phyloP scores from a whole-genome alignment of 2,329 filamentous ascomycete genomes.

The Colletotrichum paranaense region DNA sequence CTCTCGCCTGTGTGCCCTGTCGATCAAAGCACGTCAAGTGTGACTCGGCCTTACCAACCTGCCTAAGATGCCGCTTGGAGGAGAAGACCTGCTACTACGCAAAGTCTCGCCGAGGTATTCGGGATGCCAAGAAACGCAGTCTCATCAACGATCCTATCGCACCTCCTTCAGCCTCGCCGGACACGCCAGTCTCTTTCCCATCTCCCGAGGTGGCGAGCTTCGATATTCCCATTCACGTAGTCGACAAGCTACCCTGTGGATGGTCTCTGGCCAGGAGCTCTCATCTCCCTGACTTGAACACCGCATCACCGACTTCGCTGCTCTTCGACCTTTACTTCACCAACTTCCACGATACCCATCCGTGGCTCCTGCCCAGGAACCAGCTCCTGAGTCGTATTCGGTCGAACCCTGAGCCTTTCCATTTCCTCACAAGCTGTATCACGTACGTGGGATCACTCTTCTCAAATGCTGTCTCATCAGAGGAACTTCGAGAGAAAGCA shows the following conservation, averaged over 20 bases:
- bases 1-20: slow-evolving; percentile 59
- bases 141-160: slow-evolving; percentile 43
- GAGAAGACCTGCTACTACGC: slow-evolving; percentile 59
- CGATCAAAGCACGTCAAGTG: slow-evolving; percentile 57
- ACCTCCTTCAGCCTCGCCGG: slow-evolving; percentile 18
- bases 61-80: slow-evolving; percentile 56
- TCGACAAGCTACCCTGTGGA: slow-evolving; percentile 40
- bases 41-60: slow-evolving; percentile 47
- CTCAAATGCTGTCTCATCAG: slow-evolving; percentile 42
- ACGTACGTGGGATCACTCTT: slow-evolving; percentile 53
- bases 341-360: slow-evolving; percentile 39
- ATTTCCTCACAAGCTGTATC: slow-evolving; percentile 47
- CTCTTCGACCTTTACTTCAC: slow-evolving; percentile 43
- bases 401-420: slow-evolving; percentile 18
- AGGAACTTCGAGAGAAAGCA: slow-evolving; percentile 45
- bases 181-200: slow-evolving; percentile 18
- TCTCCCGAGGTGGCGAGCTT: slow-evolving; percentile 39
- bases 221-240: slow-evolving; percentile 35
- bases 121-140: slow-evolving; percentile 47
- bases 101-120: slow-evolving; percentile 58
- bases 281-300: slow-evolving; percentile 17
- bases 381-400: slow-evolving; percentile 28
- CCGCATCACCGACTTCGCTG: slow-evolving; percentile 27
- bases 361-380: slow-evolving; percentile 33
- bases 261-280: slow-evolving; percentile 37